These are phyloP conservation scores for Saksenaea vasiformis DNA, from an alignment of 371 early-diverging fungal species.

Conservation along the genomic window DNA sequence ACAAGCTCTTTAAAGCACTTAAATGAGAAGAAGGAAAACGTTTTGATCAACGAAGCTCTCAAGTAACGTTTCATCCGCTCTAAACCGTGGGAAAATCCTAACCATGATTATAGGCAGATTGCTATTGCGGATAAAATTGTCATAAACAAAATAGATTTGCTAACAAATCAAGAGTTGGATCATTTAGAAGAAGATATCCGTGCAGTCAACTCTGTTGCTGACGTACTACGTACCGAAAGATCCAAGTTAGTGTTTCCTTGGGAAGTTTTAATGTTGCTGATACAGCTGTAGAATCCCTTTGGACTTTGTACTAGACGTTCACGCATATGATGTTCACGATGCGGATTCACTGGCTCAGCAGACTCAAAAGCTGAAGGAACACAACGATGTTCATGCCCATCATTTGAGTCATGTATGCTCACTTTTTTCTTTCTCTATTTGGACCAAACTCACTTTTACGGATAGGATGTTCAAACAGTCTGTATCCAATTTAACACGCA, in stretches of 20 bases:
- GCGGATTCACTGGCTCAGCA: slow-evolving; percentile 33
- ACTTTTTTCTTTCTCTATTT: slow-evolving; percentile 4
- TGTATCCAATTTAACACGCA: slow-evolving; percentile 48
- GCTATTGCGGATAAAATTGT: slow-evolving; percentile 95
- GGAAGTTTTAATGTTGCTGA: not conserved
- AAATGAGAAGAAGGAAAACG: slow-evolving; percentile 53
- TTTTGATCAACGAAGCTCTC: slow-evolving; percentile 68
- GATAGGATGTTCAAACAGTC: slow-evolving; percentile 57
- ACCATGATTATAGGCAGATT: slow-evolving; percentile 68
- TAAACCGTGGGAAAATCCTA: not conserved
- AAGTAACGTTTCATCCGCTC: slow-evolving; percentile 43
- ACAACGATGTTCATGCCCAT: slow-evolving; percentile 33
- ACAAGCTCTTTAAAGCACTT: slow-evolving; percentile 41
- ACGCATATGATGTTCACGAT: slow-evolving; percentile 67
- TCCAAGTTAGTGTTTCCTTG: slow-evolving; percentile 45
- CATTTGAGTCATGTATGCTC: slow-evolving; percentile 46
- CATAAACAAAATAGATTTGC: slow-evolving; percentile 92
- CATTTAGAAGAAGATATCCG: slow-evolving; percentile 54
- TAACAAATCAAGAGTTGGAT: slow-evolving; percentile 48
- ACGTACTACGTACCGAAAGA: slow-evolving; percentile 54
- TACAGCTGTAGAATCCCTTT: slow-evolving; percentile 60
- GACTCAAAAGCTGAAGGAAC: slow-evolving; percentile 35
- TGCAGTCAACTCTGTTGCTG: slow-evolving; percentile 66
- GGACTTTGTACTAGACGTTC: slow-evolving; percentile 75
- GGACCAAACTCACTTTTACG: not conserved